Evolutionary conservation across 768 basidiomycete species (phyloP).

Genomic region (Tremella mesenterica): DNA sequence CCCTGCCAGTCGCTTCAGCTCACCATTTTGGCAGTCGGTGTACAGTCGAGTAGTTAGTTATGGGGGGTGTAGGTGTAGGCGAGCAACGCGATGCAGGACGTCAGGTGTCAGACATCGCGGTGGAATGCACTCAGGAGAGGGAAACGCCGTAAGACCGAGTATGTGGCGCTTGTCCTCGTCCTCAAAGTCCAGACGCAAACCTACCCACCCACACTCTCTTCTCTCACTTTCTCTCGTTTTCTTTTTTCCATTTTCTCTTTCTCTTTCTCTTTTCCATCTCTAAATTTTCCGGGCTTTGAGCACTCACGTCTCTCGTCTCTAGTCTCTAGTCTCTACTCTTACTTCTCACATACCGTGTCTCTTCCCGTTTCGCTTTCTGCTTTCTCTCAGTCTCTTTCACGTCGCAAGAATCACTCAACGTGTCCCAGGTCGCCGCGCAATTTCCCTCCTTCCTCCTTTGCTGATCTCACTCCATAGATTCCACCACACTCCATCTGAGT

Average conservation of each 20-base stretch:
- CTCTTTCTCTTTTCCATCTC: slow-evolving; percentile 6
- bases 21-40: slow-evolving; percentile 11
- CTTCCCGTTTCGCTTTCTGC: slow-evolving; percentile 55
- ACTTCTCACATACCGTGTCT: slow-evolving; percentile 32
- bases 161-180: neutral
- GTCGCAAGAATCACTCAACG: neutral
- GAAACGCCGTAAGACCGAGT: neutral
- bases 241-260: slow-evolving; percentile 21
- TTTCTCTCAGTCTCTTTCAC: slow-evolving; percentile 43
- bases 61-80: no score
- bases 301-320: slow-evolving; percentile 37
- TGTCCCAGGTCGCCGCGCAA: no score
- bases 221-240: slow-evolving; percentile 42
- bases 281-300: neutral
- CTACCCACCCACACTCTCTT: neutral
- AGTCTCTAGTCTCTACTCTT: slow-evolving; percentile 49
- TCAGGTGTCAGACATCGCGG: no score
- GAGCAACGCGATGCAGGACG: no score
- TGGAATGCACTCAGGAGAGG: neutral
- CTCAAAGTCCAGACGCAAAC: no score
- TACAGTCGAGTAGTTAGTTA: no score
- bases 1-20: neutral
- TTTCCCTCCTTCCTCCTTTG: no score
- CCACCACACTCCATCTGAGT: no score
- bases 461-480: no score